phyloP scores from a whole-genome alignment of 2,329 filamentous ascomycete species.

The Penicillium sumatraense region DNA sequence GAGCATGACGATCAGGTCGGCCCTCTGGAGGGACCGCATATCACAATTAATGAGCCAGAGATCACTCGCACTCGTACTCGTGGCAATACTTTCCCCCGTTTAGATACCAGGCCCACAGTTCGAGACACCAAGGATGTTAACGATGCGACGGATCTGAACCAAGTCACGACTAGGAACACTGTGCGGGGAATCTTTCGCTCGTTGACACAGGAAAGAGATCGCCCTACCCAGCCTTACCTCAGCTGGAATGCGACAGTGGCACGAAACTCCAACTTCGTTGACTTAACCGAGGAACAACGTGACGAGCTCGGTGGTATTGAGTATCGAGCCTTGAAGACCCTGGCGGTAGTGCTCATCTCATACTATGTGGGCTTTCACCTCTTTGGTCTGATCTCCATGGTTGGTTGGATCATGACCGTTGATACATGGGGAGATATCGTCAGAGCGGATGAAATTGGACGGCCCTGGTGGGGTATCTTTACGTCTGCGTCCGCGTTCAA shows the following conservation, averaged over 20 bases:
- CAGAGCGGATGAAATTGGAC: constrained; percentile 63
- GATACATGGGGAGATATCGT: constrained; percentile 68
- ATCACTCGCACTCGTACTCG: constrained; percentile 39
- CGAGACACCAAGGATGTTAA: constrained; percentile 36
- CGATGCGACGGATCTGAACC: constrained; percentile 29
- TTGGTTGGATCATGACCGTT: constrained; percentile 78
- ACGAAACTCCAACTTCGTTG: constrained; percentile 89
- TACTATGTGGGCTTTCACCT: constrained; percentile 88
- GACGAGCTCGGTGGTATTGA: constrained; percentile 97
- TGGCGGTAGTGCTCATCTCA: constrained; percentile 74
- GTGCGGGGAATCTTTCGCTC: constrained; percentile 40
- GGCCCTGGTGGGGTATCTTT: constrained; percentile 90
- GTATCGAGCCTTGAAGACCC: constrained; percentile 86
- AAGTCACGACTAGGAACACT: constrained; percentile 34
- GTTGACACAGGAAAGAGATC: constrained; percentile 41
- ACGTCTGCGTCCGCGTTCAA: constrained; percentile 88
- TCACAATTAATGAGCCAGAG: constrained; percentile 54
- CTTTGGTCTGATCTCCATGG: constrained; percentile 71
- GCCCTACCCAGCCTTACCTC: constrained; percentile 77
- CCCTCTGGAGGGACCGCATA: constrained; percentile 43
- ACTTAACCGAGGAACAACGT: constrained; percentile 84
- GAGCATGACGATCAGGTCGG: constrained; percentile 29
- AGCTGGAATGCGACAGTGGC: constrained; percentile 93
- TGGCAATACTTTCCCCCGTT: constrained; percentile 43
- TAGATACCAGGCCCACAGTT: constrained; percentile 42